Conservation (phyloP, 768 basidiomycete species). For the Suillus spraguei region DNA sequence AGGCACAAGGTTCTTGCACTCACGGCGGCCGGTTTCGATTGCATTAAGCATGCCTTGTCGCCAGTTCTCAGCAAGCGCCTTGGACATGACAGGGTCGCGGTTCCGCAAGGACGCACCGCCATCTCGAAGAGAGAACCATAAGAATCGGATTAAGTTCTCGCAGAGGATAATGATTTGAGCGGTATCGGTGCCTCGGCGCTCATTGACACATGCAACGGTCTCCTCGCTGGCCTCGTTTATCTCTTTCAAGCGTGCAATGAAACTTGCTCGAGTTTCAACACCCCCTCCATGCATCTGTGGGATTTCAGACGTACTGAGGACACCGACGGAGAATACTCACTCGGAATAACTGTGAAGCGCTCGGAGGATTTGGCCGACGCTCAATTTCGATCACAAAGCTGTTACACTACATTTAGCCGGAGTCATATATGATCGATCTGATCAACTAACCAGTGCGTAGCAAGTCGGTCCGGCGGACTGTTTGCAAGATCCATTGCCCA, state of each 20-base stretch:
- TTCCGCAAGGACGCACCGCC: slow-evolving; percentile 25
- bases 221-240: slow-evolving; percentile 20
- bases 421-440: background rate
- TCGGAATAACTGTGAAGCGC: slow-evolving; percentile 22
- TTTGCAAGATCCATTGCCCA: slow-evolving; percentile 32
- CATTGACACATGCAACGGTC: slow-evolving; percentile 21
- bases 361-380: slow-evolving; percentile 21
- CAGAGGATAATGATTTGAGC: slow-evolving; percentile 28
- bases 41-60: slow-evolving; percentile 14
- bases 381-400: slow-evolving; percentile 27
- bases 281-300: slow-evolving; percentile 27
- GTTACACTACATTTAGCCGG: slow-evolving; percentile 2
- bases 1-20: slow-evolving; percentile 10
- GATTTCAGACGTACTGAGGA: slow-evolving; percentile 2
- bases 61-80: slow-evolving; percentile 23
- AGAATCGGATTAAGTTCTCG: slow-evolving; percentile 24
- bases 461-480: slow-evolving; percentile 25
- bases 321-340: slow-evolving; percentile 13
- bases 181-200: slow-evolving; percentile 28
- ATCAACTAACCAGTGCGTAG: slow-evolving; percentile 24
- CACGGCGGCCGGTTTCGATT: slow-evolving; percentile 25
- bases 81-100: slow-evolving; percentile 20
- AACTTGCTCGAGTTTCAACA: slow-evolving; percentile 23
- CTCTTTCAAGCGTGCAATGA: slow-evolving; percentile 21
- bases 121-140: slow-evolving; percentile 35